These are phyloP conservation scores for Pyropia haitanensis DNA, from an alignment of 23 red algal species.

Conservation along the genomic window DNA sequence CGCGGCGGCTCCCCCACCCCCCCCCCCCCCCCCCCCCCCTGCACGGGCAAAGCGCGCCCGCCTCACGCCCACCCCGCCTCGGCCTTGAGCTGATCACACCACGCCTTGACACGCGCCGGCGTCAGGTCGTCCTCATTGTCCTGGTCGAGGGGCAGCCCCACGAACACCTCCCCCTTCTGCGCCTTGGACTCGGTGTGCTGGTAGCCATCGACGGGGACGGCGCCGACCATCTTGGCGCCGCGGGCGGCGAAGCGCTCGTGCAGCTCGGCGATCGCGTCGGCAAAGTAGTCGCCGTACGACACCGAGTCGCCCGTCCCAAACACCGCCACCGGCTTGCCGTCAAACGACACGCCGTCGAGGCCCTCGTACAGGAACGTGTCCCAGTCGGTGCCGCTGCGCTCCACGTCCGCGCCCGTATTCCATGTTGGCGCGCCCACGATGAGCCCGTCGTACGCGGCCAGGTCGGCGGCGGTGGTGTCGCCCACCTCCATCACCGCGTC, in stretches of 20 bases:
- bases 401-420: slow-evolving; percentile 31
- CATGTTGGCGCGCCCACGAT: slow-evolving; percentile 35
- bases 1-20: too few species aligned
- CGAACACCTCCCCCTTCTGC: slow-evolving; percentile 18
- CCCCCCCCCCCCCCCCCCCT: too few species aligned
- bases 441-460: slow-evolving; percentile 10
- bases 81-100: slow-evolving; percentile 10
- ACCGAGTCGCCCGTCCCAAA: slow-evolving; percentile 29
- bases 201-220: slow-evolving; percentile 3
- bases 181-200: slow-evolving; percentile 17
- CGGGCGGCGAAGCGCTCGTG: slow-evolving; percentile 10
- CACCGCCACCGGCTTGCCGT: slow-evolving; percentile 10
- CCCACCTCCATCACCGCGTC: slow-evolving; percentile 10
- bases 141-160: slow-evolving; percentile 21
- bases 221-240: slow-evolving; percentile 34
- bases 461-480: neutral
- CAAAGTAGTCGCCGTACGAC: slow-evolving; percentile 32
- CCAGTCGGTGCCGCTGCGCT: slow-evolving; percentile 25
- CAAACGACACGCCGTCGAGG: slow-evolving; percentile 9
- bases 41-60: too few species aligned
- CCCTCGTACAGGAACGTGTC: slow-evolving; percentile 31
- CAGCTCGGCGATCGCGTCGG: slow-evolving; percentile 44
- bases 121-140: slow-evolving; percentile 13
- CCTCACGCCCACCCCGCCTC: too few species aligned
- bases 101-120: slow-evolving; percentile 17